Evolutionary conservation across 2,329 filamentous ascomycete species (phyloP).

Genomic region (Claviceps sp.): DNA sequence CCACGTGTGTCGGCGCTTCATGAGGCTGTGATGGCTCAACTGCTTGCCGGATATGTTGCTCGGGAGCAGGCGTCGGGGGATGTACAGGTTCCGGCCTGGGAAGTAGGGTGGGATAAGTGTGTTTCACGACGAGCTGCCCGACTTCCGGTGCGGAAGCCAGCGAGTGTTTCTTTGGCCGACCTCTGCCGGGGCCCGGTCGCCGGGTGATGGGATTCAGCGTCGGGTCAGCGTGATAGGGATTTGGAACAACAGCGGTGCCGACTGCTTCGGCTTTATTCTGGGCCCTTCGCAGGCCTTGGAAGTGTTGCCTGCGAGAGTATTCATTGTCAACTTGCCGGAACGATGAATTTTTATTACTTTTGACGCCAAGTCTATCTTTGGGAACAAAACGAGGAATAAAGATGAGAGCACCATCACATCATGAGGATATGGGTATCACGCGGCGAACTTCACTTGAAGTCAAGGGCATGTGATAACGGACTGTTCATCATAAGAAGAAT

Average conservation of each 20-base stretch:
- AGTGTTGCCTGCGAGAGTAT: slow-evolving; percentile 37
- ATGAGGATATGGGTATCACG: background rate
- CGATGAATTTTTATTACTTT: background rate
- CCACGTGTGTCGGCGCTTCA: background rate
- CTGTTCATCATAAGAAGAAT: background rate
- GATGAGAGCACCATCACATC: background rate
- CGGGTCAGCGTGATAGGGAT: slow-evolving; percentile 31
- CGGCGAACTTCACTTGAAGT: background rate
- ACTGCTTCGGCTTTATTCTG: slow-evolving; percentile 38
- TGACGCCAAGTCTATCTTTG: too few species aligned
- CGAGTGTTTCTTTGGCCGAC: slow-evolving; percentile 34
- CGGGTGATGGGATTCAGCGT: slow-evolving; percentile 45
- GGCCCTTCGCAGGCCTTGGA: slow-evolving; percentile 42
- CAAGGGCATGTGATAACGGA: background rate
- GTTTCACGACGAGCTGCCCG: background rate
- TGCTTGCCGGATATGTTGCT: background rate
- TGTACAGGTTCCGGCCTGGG: background rate
- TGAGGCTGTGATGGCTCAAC: background rate
- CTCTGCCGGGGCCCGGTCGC: slow-evolving; percentile 43
- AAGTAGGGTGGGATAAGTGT: background rate
- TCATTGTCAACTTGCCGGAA: background rate
- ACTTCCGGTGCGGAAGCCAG: background rate
- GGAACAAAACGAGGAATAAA: background rate
- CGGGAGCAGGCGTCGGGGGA: background rate
- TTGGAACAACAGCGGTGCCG: slow-evolving; percentile 18